Evolutionary conservation across 495 filamentous ascomycete genomes (phyloP), one percentile per base, ranked within the genome.

Genomic region (Filosporella fistucella): DNA sequence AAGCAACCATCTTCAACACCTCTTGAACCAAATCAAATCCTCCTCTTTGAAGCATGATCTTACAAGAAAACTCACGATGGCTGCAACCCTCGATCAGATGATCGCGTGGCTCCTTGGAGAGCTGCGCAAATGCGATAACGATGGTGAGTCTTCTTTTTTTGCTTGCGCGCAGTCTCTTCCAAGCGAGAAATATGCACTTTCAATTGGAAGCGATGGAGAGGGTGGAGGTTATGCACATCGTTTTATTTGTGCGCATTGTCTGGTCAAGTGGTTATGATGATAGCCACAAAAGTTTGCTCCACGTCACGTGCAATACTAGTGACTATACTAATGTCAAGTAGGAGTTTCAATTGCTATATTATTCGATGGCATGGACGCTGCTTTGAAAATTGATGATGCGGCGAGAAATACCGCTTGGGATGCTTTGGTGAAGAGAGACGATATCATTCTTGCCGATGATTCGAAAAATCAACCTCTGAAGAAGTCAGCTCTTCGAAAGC

Each of bases 71-170:
- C 35, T 32, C 53, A 65, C 43, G n/a, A 90, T 91, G 88, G 77
- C 70, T 44, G 70, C 64, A 41, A 77, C 77, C 49, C 66, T 87
- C 44, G 84, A 89, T 63, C 78, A 78, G 47, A 65, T 93, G 63
- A 80, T 90, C 38, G 75, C 84, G 53, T 81, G 78, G 58, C 65
- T 91, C 38, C 65, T 43, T 13, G 24, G 10, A 8, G 24, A 43
- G 20, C 32, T 43, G 24, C 24, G 41, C 25, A 32, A 30, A n/a
- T 24, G 24, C 32, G 41, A 17, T 29, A 11, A 9, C n/a, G 41
- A 43, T 29, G 41, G 41, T 43, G 12, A 43, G 41, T 43, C 25
- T 7, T 20, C 14, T 4, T 35, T 35, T 4, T 35, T 35, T 35
- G n/a, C 12, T 35, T n/a, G 4, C 4, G 5, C 18, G n/a, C 12